Base-by-base conservation (phyloP, 2,329 filamentous ascomycete genomes). In the Pseudopithomyces maydicus region DNA sequence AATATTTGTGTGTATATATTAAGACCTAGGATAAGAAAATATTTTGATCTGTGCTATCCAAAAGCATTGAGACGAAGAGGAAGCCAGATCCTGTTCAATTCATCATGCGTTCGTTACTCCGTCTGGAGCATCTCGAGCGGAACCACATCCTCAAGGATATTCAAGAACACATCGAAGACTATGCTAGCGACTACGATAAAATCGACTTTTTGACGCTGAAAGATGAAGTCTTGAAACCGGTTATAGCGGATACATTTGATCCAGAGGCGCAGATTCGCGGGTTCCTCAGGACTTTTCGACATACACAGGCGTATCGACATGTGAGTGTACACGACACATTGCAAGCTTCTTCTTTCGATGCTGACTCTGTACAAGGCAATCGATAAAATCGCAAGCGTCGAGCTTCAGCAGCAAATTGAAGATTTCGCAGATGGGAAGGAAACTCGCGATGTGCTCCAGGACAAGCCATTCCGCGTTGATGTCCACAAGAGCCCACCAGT, bases 111-210 rank as follows among this genome's bases (percentile, higher is more conserved):
- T n/a, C n/a, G n/a, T n/a, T n/a, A n/a, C 61, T 63, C n/a, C 35
- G 20, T n/a, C 26, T 33, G 2, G 23, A 39, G 15, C 46, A 54
- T 20, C 58, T 67, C 17, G 55, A 68, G 42, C 56, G 64, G 8
- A 61, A 66, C 20, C 70, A 71, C 46, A 69, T 76, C 29, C 67
- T 77, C 15, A 61, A 66, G 8, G 68, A 77, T 26, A 75, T 77
- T 22, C 63, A 75, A 19, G 58, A 69, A 11, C 71, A 74, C 42
- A 64, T 77, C 44, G 59, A 67, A 19, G 53, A 64, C 2, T 65
- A 72, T 35, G 42, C 56, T n/a, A 47, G 60, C 2, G 35, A 57
- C 19, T 66, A 32, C 42, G 62, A 69, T 11, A 51, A 65, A 20
- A 57, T 73, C 20, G 66, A 72, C 20, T 68, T 70, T 44, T 51